Percentiles rank a stretch among this genome's conserved stretches.
Evolutionary conservation across 805 yeast genomes (phyloP).

Genomic region (Hanseniaspora meyeri): DNA sequence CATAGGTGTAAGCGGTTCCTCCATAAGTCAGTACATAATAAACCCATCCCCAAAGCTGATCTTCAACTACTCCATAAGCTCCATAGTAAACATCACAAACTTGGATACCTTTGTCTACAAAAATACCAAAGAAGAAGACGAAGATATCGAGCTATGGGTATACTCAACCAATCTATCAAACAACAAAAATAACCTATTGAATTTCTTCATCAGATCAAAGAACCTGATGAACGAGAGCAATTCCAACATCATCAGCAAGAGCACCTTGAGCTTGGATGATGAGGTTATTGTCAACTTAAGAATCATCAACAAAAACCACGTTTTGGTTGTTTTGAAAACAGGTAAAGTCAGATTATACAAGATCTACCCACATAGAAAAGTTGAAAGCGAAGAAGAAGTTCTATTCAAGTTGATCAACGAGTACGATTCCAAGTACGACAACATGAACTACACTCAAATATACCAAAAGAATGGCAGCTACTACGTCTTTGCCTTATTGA

Average conservation of each 20-base stretch:
- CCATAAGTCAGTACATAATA: slow-evolving; percentile 26
- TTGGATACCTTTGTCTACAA: slow-evolving; percentile 20
- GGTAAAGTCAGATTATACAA: slow-evolving; percentile 24
- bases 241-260: slow-evolving; percentile 17
- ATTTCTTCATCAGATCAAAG: slow-evolving; percentile 15
- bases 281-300: slow-evolving; percentile 18
- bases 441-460: slow-evolving; percentile 19
- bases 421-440: slow-evolving; percentile 19
- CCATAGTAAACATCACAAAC: slow-evolving; percentile 27
- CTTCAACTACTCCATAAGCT: slow-evolving; percentile 25
- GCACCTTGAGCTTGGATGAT: slow-evolving; percentile 16
- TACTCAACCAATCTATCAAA: slow-evolving; percentile 18
- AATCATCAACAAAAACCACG: slow-evolving; percentile 18
- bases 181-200: slow-evolving; percentile 19
- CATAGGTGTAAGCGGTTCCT: slow-evolving; percentile 27
- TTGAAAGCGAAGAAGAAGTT: slow-evolving; percentile 17
- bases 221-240: slow-evolving; percentile 14
- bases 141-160: slow-evolving; percentile 20
- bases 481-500: slow-evolving; percentile 20
- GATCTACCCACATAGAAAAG: slow-evolving; percentile 12
- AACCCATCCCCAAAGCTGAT: slow-evolving; percentile 29
- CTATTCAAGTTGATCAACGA: slow-evolving; percentile 18
- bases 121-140: slow-evolving; percentile 11
- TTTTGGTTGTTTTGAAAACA: slow-evolving; percentile 21
- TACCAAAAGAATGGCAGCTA: slow-evolving; percentile 16